Conservation (phyloP, 106 monocot species). For the Allium cepa region DNA sequence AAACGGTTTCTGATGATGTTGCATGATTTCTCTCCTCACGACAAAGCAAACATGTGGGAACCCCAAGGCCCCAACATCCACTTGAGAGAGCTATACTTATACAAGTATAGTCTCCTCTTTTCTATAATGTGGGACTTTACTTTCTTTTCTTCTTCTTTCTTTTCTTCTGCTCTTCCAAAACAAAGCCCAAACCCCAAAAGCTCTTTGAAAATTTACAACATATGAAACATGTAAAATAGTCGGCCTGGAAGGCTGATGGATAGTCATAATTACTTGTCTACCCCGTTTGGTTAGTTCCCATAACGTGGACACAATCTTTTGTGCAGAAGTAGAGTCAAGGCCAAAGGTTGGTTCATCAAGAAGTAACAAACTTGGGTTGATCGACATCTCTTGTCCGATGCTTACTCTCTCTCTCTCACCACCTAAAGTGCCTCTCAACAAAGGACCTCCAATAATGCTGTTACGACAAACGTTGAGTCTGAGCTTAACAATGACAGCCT, state of each 20-base stretch:
- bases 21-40: no score
- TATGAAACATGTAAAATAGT: slow-evolving; percentile 43
- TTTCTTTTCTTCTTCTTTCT: no score
- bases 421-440: slow-evolving; percentile 31
- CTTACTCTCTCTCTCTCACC: slow-evolving; percentile 40
- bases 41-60: no score
- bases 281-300: slow-evolving; percentile 13
- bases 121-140: no score
- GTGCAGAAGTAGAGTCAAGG: slow-evolving; percentile 34
- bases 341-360: slow-evolving; percentile 48
- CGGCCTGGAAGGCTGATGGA: slow-evolving; percentile 47
- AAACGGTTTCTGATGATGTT: no score
- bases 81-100: no score
- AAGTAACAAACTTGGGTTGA: slow-evolving; percentile 37
- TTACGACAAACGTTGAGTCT: slow-evolving; percentile 23
- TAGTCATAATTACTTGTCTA: slow-evolving; percentile 32
- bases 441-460: slow-evolving; percentile 23
- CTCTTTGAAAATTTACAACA: no score
- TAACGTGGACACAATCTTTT: slow-evolving; percentile 22
- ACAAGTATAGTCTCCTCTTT: no score
- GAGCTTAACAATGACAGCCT: slow-evolving; percentile 28
- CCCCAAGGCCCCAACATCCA: no score
- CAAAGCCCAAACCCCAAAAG: no score
- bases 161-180: no score
- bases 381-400: slow-evolving; percentile 43